phyloP scores from a whole-genome alignment of 805 yeast genomes.

The Spathaspora sp. region DNA sequence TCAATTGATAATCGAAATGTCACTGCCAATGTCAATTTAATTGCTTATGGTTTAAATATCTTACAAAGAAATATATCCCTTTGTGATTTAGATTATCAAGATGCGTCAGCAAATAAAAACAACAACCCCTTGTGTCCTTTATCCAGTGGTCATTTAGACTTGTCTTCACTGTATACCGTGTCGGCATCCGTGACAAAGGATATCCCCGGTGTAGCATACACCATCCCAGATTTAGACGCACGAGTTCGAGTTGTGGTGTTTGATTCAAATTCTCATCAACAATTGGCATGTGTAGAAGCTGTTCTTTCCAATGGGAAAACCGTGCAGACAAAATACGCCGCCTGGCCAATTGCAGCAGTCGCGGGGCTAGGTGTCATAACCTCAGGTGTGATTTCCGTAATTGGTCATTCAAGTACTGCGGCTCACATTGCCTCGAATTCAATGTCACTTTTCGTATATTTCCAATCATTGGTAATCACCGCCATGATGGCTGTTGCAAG shows the following conservation, averaged over 20 bases:
- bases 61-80: conserved; percentile 53
- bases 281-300: conserved; percentile 92
- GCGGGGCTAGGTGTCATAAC: conserved; percentile 85
- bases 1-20: conserved; percentile 59
- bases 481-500: conserved; percentile 92
- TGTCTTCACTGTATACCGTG: conserved; percentile 47
- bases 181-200: conserved; percentile 37
- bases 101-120: neutral
- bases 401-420: conserved; percentile 89
- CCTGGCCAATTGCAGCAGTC: conserved; percentile 95
- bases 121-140: conserved; percentile 67
- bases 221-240: conserved; percentile 94
- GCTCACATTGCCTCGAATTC: conserved; percentile 97
- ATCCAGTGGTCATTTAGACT: conserved; percentile 79
- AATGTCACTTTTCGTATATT: conserved; percentile 85
- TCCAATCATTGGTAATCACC: conserved; percentile 88
- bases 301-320: conserved; percentile 83
- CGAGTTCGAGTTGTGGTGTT: conserved; percentile 69
- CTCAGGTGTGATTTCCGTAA: conserved; percentile 80
- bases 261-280: conserved; percentile 36
- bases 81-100: conserved; percentile 51
- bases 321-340: conserved; percentile 85
- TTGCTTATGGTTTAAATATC: conserved; percentile 77
- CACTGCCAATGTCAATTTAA: conserved; percentile 58
- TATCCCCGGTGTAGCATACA: conserved; percentile 82